phyloP scores from a whole-genome alignment of 176 grass and related monocot genomes.

The Alopecurus myosuroides region DNA sequence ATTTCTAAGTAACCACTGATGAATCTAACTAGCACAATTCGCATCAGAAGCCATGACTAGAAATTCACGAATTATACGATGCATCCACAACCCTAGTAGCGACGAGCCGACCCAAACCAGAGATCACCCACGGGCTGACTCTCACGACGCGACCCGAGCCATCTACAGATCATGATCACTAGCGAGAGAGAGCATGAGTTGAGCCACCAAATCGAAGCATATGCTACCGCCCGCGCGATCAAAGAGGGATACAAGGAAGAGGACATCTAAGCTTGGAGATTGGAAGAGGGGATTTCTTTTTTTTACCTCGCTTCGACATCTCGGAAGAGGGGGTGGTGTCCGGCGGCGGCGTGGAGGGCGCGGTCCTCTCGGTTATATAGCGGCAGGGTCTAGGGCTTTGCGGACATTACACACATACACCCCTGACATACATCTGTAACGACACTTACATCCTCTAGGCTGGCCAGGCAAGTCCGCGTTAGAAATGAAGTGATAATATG shows the following conservation, averaged over 20 bases:
- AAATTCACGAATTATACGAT: not conserved
- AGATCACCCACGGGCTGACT: not conserved
- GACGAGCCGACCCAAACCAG: not conserved
- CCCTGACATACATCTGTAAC: not conserved
- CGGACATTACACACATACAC: not conserved
- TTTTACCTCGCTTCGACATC: conserved; percentile 81
- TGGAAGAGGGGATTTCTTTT: not conserved
- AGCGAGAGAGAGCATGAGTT: not conserved
- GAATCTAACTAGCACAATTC: not conserved
- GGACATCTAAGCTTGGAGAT: not conserved
- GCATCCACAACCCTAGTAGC: too few relatives aligned
- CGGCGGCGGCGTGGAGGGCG: conserved; percentile 5
- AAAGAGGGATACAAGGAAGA: not conserved
- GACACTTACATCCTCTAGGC: not conserved
- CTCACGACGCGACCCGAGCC: not conserved
- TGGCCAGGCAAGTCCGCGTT: too few relatives aligned
- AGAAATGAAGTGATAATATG: not conserved
- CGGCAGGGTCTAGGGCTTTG: conserved; percentile 43
- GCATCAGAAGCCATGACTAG: not conserved
- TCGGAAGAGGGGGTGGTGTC: conserved; percentile 16
- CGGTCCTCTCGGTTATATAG: conserved; percentile 34
- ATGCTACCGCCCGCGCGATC: not conserved
- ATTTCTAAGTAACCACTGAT: not conserved
- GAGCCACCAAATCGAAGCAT: not conserved
- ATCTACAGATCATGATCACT: not conserved